Evolutionary conservation across 2,329 filamentous ascomycete genomes (phyloP).

Genomic region (Penicillium nordicum): DNA sequence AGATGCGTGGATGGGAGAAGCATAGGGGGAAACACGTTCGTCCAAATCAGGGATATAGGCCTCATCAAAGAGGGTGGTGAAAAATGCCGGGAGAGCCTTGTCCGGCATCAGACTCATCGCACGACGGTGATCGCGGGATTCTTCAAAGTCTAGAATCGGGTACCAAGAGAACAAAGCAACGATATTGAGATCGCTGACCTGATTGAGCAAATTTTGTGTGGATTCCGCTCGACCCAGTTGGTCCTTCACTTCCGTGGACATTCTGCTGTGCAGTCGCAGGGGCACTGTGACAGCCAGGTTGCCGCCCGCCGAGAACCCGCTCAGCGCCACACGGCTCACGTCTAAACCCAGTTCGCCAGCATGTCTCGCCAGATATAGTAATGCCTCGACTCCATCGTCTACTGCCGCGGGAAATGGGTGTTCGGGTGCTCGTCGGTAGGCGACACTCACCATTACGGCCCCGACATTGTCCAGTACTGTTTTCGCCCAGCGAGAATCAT

Average conservation of each 20-base stretch:
- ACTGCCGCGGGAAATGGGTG: conserved; percentile 61
- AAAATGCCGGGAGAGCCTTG: conserved; percentile 47
- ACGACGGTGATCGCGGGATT: conserved; percentile 57
- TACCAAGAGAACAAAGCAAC: conserved; percentile 61
- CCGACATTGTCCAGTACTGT: conserved; percentile 54
- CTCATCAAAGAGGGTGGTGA: conserved; percentile 50
- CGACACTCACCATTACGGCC: conserved; percentile 59
- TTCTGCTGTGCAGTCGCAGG: conserved; percentile 51
- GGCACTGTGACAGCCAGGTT: conserved; percentile 63
- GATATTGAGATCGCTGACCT: conserved; percentile 48
- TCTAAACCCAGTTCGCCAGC: conserved; percentile 57
- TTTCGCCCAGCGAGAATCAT: conserved; percentile 60
- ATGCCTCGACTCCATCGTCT: conserved; percentile 61
- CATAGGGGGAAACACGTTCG: conserved; percentile 55
- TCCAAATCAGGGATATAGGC: conserved; percentile 47
- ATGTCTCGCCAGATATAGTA: conserved; percentile 57
- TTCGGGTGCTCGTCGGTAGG: conserved; percentile 60
- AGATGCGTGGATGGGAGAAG: conserved; percentile 56
- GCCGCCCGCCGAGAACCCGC: conserved; percentile 61
- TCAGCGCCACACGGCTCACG: conserved; percentile 55
- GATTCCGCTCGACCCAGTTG: conserved; percentile 32
- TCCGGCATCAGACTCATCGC: conserved; percentile 53
- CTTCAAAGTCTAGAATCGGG: conserved; percentile 60
- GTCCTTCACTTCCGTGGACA: conserved; percentile 23
- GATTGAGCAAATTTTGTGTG: conserved; percentile 35